Evolutionary conservation across 306 rosid species (phyloP), one percentile per base, ranked within the genome.

Genomic region (Trifolium repens): DNA sequence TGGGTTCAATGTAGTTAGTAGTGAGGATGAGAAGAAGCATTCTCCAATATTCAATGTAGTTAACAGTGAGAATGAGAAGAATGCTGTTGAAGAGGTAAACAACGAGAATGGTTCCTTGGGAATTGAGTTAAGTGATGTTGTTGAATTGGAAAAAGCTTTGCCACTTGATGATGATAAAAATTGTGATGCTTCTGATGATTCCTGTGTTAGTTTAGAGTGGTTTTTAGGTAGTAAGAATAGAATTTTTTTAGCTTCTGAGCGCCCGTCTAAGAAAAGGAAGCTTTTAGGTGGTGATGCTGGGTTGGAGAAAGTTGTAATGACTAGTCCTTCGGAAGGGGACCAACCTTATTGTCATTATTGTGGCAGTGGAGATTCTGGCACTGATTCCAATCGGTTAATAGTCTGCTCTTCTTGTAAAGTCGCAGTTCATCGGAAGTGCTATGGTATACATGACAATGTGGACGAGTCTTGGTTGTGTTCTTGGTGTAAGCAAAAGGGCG

Each of bases 201-300:
- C 71, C 1, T 10, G 81, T 53, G 32, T 1, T 43, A 84, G 91
- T 70, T 75, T 96, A 63, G 96, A 89, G 79, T 89, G 98, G 98
- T 86, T 96, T 62, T 82, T 96, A 85, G 99, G 98, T 54, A 83
- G 83, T 80, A 88, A 83, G 84, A 87, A 89, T 87, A 96, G 88
- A 86, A 66, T 76, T 76, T 84, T 84, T 60, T 73, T 88, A 69
- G 70, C 91, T 75, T 83, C 97, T 0, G 98, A 96, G 85, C 93
- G 97, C 32, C 99, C 98, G 70, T 80, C 96, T 2, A 96, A 96
- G 92, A 96, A 89, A 73, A 83, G 96, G 83, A 96, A 86, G 89
- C 92, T 96, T 78, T 79, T 92, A 34, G 91, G 91, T 15, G 84
- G 77, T n/a, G 96, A 90, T 22, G 97, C 97, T 53, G 99, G 96